Evolutionary conservation across 2,329 filamentous ascomycete species (phyloP).

Genomic region (Talaromyces sp.): DNA sequence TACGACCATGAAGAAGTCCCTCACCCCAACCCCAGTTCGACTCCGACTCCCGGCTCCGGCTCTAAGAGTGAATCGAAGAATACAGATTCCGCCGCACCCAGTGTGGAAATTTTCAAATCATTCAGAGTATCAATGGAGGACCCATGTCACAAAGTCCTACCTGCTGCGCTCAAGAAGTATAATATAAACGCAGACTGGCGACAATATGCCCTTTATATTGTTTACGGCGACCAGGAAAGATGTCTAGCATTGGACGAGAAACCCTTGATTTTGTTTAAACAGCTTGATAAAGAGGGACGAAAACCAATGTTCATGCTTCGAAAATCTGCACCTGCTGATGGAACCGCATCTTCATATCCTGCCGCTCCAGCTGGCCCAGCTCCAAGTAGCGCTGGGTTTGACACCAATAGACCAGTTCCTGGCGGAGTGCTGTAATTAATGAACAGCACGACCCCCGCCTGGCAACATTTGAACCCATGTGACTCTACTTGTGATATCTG

Average conservation of each 20-base stretch:
- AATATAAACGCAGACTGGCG: conserved; percentile 98
- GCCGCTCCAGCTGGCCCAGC: conserved; percentile 5
- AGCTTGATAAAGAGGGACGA: conserved; percentile 91
- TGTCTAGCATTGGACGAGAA: conserved; percentile 90
- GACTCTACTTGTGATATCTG: neutral
- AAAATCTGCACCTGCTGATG: conserved; percentile 53
- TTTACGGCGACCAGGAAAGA: conserved; percentile 96
- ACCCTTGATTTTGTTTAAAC: conserved; percentile 92
- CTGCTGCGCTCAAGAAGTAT: conserved; percentile 93
- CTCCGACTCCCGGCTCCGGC: conserved; percentile 19
- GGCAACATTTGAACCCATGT: neutral
- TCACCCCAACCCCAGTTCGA: conserved; percentile 27
- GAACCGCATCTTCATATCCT: conserved; percentile 18
- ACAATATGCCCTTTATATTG: conserved; percentile 95
- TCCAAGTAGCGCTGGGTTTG: conserved; percentile 11
- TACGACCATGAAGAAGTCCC: conserved; percentile 36
- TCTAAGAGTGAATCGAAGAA: conserved; percentile 8
- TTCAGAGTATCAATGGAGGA: conserved; percentile 98
- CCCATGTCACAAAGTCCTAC: conserved; percentile 93
- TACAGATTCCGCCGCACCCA: conserved; percentile 29
- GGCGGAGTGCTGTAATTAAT: conserved; percentile 9
- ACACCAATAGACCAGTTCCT: conserved; percentile 10
- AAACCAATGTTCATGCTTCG: conserved; percentile 99
- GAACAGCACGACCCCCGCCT: neutral
- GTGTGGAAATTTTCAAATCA: conserved; percentile 95